These are phyloP conservation scores for Barbarea vulgaris DNA, from an alignment of 345 rosid species.

Conservation along the genomic window DNA sequence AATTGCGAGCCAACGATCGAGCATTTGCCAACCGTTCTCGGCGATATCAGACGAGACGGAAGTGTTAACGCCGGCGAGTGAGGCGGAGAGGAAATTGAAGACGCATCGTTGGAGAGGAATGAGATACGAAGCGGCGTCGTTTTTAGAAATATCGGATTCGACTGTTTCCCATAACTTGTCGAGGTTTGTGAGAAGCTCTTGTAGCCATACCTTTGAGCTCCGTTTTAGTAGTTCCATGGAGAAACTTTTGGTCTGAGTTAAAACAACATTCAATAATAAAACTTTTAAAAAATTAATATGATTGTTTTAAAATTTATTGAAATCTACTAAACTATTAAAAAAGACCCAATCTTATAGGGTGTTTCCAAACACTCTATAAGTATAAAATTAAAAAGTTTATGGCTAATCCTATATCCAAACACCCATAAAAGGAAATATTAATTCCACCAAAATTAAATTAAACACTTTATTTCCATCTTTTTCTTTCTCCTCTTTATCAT, in stretches of 20 bases:
- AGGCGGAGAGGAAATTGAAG: conserved; percentile 62
- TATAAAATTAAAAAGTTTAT: too few relatives aligned
- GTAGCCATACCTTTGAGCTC: conserved; percentile 66
- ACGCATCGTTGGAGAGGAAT: conserved; percentile 56
- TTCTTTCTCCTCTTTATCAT: too few relatives aligned
- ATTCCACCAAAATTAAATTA: too few relatives aligned
- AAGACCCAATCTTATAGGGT: too few relatives aligned
- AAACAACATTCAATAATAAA: neutral
- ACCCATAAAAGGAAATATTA: too few relatives aligned
- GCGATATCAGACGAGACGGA: conserved; percentile 48
- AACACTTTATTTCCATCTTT: too few relatives aligned
- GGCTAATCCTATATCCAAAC: too few relatives aligned
- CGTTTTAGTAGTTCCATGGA: conserved; percentile 60
- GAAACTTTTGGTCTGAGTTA: conserved; percentile 56
- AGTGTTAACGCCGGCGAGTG: conserved; percentile 69
- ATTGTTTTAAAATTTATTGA: too few relatives aligned
- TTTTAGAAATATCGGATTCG: conserved; percentile 50
- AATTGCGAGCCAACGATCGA: conserved; percentile 67
- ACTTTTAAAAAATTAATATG: neutral
- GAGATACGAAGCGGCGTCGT: conserved; percentile 44
- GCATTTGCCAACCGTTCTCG: conserved; percentile 50
- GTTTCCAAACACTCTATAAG: too few relatives aligned
- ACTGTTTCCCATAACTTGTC: conserved; percentile 58
- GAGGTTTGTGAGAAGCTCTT: conserved; percentile 52
- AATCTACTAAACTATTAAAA: too few relatives aligned